Base-by-base conservation (phyloP, 371 early-diverging fungal species). In the Mortierella sp. region DNA sequence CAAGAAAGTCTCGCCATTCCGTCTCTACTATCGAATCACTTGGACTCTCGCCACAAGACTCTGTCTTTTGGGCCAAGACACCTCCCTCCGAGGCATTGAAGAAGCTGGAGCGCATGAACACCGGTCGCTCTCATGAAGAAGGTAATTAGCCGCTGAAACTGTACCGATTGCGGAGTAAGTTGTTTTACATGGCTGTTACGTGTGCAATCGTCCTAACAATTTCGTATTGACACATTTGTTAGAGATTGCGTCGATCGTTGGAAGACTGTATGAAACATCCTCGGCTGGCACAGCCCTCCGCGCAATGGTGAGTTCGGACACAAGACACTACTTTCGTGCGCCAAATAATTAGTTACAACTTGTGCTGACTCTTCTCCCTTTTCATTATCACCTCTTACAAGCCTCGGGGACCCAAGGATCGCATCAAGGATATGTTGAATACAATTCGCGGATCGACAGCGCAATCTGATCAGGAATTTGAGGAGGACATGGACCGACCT, bases 41-140 rank as follows among this genome's bases (percentile, higher is more conserved):
- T 41, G 83, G 83, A 44, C 72, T 80, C 16, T 84, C 81, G 1
- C 84, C 81, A 27, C 75, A 84, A 54, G 81, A 81, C 63, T 83
- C 84, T 35, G 81, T 84, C 18, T 84, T 80, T 74, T 84, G 84
- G 84, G 81, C 75, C 18, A 77, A 75, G 38, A 84, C 84, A n/a
- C 84, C 84, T n/a, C 84, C 84, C 2, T 75, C 75, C 4, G 84
- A 84, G 71, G 81, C 84, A 14, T 75, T 81, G 43, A 84, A 84
- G 54, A 81, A 71, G 38, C 55, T 84, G 4, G 77, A 74, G 24
- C 27, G 51, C 21, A 74, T 83, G 72, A 74, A 74, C 35, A 80
- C 54, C 21, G 77, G 83, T 24, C 74, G 80, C 8, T 77, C 83
- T 35, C 83, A 83, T 51, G 83, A 83, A 72, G 83, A 83, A 76